phyloP scores from a whole-genome alignment of 2,329 filamentous ascomycete species.

The Colletotrichum chrysophilum region DNA sequence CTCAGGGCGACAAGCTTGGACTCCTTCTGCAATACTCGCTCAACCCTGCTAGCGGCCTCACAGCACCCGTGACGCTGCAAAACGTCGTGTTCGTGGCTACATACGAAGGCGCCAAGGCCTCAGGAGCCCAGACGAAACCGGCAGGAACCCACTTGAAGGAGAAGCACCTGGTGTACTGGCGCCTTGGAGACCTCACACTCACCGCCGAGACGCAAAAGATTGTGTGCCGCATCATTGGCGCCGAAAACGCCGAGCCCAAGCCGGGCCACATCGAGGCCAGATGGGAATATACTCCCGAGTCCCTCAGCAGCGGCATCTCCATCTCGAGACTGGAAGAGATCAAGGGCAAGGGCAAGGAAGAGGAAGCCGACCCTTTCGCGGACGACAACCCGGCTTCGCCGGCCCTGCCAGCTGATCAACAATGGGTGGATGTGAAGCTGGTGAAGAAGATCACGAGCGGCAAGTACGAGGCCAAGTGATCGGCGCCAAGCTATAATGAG shows the following conservation, averaged over 20 bases:
- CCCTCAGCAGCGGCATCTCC: constrained; percentile 68
- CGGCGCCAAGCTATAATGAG: neutral
- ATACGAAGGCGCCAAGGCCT: constrained; percentile 71
- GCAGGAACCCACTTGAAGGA: constrained; percentile 80
- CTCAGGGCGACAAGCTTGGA: constrained; percentile 84
- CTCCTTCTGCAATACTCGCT: constrained; percentile 84
- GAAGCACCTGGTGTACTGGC: constrained; percentile 81
- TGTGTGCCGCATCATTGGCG: constrained; percentile 79
- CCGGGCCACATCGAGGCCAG: constrained; percentile 81
- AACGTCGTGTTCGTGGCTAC: constrained; percentile 78
- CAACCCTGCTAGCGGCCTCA: constrained; percentile 69
- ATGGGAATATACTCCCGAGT: constrained; percentile 67
- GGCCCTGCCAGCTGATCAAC: constrained; percentile 30
- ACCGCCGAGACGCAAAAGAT: constrained; percentile 74
- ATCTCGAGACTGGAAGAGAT: constrained; percentile 59
- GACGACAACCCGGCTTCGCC: constrained; percentile 40
- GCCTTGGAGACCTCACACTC: constrained; percentile 75
- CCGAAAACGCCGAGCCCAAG: constrained; percentile 72
- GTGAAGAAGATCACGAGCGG: constrained; percentile 74
- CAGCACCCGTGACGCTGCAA: constrained; percentile 53
- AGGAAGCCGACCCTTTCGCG: constrained; percentile 72
- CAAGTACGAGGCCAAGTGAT: constrained; percentile 69
- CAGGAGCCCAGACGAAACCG: constrained; percentile 77
- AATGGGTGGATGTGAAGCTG: constrained; percentile 72
- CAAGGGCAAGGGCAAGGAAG: constrained; percentile 59